These are phyloP conservation scores for Exophiala dermatitidis DNA, from an alignment of 2,329 filamentous ascomycete species.

Conservation along the genomic window DNA sequence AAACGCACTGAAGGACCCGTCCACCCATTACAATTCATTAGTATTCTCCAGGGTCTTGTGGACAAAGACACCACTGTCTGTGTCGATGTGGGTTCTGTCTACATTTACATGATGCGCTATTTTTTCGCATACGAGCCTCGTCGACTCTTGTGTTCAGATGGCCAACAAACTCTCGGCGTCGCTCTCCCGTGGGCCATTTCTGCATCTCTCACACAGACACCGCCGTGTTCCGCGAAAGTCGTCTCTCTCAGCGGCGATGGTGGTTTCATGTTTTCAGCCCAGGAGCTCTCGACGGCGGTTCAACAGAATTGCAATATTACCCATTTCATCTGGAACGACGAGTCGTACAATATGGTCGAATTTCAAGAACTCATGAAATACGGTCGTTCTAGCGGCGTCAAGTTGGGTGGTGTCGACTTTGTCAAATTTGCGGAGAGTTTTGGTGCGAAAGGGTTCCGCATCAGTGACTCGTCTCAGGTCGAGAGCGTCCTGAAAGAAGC, in stretches of 20 bases:
- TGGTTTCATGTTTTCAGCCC: slow-evolving; percentile 45
- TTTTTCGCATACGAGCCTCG: slow-evolving; percentile 16
- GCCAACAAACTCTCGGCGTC: slow-evolving; percentile 43
- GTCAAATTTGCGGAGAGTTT: slow-evolving; percentile 44
- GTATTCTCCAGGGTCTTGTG: slow-evolving; percentile 37
- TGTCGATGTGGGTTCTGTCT: slow-evolving; percentile 44
- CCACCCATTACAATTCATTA: slow-evolving; percentile 43
- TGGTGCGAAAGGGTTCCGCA: slow-evolving; percentile 41
- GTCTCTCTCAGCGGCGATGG: slow-evolving; percentile 43
- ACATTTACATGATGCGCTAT: slow-evolving; percentile 43
- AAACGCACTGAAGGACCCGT: slow-evolving; percentile 31
- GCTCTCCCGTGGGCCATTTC: slow-evolving; percentile 46
- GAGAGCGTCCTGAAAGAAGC: slow-evolving; percentile 41
- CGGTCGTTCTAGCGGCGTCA: slow-evolving; percentile 40
- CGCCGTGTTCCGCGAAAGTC: slow-evolving; percentile 41
- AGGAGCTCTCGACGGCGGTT: slow-evolving; percentile 43
- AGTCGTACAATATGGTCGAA: slow-evolving; percentile 46
- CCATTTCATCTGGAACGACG: slow-evolving; percentile 47
- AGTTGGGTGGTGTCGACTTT: slow-evolving; percentile 44
- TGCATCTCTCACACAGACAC: slow-evolving; percentile 39
- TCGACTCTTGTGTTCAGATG: background rate
- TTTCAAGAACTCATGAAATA: slow-evolving; percentile 48
- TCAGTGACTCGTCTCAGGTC: slow-evolving; percentile 35
- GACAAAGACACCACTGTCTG: slow-evolving; percentile 38
- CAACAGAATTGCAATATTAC: slow-evolving; percentile 44